Evolutionary conservation across 345 rosid genomes (phyloP), one percentile per base, ranked within the genome.

Genomic region (Mallotus nudiflorus): DNA sequence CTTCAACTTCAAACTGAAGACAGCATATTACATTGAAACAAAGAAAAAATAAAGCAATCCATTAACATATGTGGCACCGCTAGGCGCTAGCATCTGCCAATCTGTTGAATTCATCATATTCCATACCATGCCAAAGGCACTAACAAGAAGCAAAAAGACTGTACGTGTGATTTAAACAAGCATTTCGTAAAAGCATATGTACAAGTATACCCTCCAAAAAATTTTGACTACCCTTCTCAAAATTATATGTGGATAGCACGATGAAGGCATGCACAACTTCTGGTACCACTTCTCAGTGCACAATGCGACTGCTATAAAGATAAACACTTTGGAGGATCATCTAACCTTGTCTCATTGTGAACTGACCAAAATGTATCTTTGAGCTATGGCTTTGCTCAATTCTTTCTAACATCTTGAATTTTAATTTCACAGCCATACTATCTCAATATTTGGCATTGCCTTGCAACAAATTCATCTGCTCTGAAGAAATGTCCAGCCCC

Each of bases 201-300:
- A 86, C 87, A 86, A 52, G 75, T 74, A 68, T 81, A 77, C 71
- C 79, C 37, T 56, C 69, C 77, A 57, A 48, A 20, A 68, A 45
- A 58, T 10, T 15, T 72, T 66, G 52, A 66, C 25, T 6, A 58
- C 53, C 24, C 19, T 1, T 50, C 61, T 24, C 56, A 28, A 24
- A 52, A 66, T 42, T 15, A 37, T 40, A 55, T 37, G 51, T 37
- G 44, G 7, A 52, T 52, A 31, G 59, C 72, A 39, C 45, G 78
- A 39, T 22, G 33, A 55, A 37, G 57, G 68, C 16, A 1, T 35
- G 57, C 39, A 13, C 27, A 39, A 67, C 14, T 48, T 28, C 6
- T 31, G 46, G 65, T 61, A 68, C 44, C 28, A 29, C 48, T 22
- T 44, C 77, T 50, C 73, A 28, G 42, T 44, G 58, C 69, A 67